A percentile compares a stretch with the other conserved stretches of the same genome.
Conservation (phyloP, 352 stramenopile species). For the Phytopythium helicoides region DNA sequence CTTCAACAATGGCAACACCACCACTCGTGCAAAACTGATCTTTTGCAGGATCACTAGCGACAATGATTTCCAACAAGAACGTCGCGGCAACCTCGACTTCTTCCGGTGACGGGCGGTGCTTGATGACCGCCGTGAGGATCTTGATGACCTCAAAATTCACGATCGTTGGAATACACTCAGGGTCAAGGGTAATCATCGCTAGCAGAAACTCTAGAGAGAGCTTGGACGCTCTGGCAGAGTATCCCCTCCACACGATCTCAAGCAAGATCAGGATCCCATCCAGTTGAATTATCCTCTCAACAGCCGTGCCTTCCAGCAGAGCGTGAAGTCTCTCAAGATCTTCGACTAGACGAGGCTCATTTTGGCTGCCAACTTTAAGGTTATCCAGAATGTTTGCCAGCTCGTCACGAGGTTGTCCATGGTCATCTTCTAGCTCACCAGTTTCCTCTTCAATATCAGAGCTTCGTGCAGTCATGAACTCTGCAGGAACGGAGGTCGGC, state of each 20-base stretch:
- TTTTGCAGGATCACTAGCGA: conserved; percentile 39
- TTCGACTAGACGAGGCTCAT: conserved; percentile 27
- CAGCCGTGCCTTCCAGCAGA: conserved; percentile 24
- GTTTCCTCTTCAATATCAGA: conserved; percentile 23
- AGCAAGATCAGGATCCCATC: conserved; percentile 41
- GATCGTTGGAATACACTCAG: conserved; percentile 36
- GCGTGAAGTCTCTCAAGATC: conserved; percentile 31
- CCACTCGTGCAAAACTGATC: conserved; percentile 34
- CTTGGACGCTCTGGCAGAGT: conserved; percentile 33
- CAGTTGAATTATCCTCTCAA: conserved; percentile 29
- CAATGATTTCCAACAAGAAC: conserved; percentile 47
- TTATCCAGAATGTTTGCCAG: conserved; percentile 26
- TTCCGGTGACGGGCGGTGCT: conserved; percentile 32
- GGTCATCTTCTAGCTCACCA: neutral
- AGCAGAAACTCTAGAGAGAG: conserved; percentile 39
- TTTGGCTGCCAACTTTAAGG: conserved; percentile 16
- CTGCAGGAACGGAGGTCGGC: conserved; percentile 14
- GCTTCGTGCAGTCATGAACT: conserved; percentile 34
- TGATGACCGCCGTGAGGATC: conserved; percentile 42
- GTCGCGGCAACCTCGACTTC: conserved; percentile 49
- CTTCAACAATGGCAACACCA: conserved; percentile 39
- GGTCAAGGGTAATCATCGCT: conserved; percentile 27
- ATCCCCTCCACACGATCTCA: conserved; percentile 36
- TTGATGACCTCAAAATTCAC: conserved; percentile 44
- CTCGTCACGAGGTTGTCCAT: conserved; percentile 1